Base-by-base conservation (phyloP, 345 rosid species). In the Dipteronia dyeriana region DNA sequence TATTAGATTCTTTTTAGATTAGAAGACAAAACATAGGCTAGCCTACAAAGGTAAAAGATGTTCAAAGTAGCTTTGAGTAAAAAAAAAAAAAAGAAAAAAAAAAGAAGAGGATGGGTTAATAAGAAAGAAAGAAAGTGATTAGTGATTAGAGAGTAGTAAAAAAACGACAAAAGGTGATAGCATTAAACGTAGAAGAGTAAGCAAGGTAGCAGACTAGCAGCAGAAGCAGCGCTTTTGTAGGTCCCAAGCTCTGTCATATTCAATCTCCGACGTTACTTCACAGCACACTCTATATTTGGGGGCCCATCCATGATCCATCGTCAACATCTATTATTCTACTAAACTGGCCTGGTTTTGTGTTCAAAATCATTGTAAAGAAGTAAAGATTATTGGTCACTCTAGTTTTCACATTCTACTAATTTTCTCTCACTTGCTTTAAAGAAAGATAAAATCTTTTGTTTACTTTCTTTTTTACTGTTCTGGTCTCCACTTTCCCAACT, bases 401-500 rank as follows among this genome's bases (percentile, higher is more conserved):
- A 53, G 57, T 53, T 53, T 53, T 16, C 49, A 14, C 41, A 29
- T 64, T 60, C 66, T 19, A 14, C 45, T 38, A 54, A 3, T 2
- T 23, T 41, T 13, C 31, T 79, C 70, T 34, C 29, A 54, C 68
- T 20, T 78, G 19, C 68, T 66, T 75, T 68, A 57, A 54, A 53
- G 71, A 80, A 80, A 74, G 85, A 74, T 73, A 79, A 51, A 34
- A 75, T 13, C 51, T 38, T 31, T 49, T 66, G 19, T 11, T 49
- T 70, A 51, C 25, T 87, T 78, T 81, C 25, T 83, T 82, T 82
- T 86, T 76, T 75, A 86, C 96, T 89, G 89, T 88, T 82, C 31
- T 22, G 73, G 85, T 80, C 82, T 83, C 80, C 83, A 84, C 94
- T 90, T 91, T 89, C 86, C 97, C 83, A 34, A 80, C 88, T 88